These are phyloP conservation scores for Eucalyptus cloeziana DNA, from an alignment of 345 rosid genomes.

Conservation along the genomic window DNA sequence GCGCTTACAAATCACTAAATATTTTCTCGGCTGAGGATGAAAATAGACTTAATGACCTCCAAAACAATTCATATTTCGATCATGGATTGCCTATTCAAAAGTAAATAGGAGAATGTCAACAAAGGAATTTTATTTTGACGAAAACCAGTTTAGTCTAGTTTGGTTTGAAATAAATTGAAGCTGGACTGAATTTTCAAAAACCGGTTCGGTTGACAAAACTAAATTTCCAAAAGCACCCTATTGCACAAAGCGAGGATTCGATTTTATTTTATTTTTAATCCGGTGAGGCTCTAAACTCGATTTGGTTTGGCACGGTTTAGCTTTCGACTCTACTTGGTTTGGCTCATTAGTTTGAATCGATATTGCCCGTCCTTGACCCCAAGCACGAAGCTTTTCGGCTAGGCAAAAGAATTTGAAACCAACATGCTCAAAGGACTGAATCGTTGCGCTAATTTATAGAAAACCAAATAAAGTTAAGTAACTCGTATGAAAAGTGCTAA, in stretches of 20 bases:
- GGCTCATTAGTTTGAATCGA: background rate
- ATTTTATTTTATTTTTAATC: background rate
- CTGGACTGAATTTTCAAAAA: background rate
- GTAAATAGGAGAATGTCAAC: background rate
- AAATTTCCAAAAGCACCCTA: background rate
- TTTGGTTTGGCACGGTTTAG: background rate
- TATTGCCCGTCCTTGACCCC: background rate
- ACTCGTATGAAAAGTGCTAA: background rate
- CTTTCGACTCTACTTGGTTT: background rate
- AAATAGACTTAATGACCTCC: background rate
- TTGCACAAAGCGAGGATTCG: background rate
- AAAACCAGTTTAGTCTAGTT: background rate
- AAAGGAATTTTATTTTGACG: background rate
- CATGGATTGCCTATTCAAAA: background rate
- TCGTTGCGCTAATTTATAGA: background rate
- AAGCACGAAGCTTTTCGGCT: background rate
- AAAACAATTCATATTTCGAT: background rate
- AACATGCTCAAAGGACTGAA: background rate
- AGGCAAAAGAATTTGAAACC: background rate
- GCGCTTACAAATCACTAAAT: rapidly evolving
- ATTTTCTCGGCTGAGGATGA: background rate
- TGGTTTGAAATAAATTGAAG: background rate
- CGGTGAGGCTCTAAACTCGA: background rate
- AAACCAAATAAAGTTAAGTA: background rate
- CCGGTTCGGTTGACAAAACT: background rate